These are phyloP conservation scores for Fusarium verticillioides DNA, from an alignment of 2,329 filamentous ascomycete species.

Conservation along the genomic window DNA sequence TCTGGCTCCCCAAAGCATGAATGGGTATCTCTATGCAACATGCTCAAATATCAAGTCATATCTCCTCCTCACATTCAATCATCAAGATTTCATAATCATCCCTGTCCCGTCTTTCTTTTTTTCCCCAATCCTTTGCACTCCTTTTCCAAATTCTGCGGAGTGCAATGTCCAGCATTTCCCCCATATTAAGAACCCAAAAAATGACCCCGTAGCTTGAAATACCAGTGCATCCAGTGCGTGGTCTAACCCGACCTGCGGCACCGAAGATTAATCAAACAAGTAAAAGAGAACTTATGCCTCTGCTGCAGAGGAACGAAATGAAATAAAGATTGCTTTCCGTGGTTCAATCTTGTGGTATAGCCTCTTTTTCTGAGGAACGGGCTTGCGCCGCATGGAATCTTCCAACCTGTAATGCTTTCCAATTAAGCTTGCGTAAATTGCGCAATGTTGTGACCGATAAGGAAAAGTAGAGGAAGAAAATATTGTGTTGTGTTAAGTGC, in stretches of 20 bases:
- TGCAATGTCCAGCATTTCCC: conserved; percentile 44
- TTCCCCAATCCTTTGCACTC: conserved; percentile 32
- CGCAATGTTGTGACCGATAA: conserved; percentile 22
- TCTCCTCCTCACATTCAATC: conserved; percentile 39
- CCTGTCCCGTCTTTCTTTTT: conserved; percentile 1
- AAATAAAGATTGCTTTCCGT: conserved; percentile 1
- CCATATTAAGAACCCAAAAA: conserved; percentile 27
- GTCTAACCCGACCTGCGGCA: conserved; percentile 46
- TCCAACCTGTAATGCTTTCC: conserved; percentile 41
- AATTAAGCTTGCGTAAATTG: conserved; percentile 21
- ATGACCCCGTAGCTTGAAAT: conserved; percentile 30
- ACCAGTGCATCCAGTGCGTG: conserved; percentile 46
- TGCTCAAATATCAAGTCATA: conserved; percentile 40
- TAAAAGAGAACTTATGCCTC: conserved; percentile 4
- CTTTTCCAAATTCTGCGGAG: conserved; percentile 20
- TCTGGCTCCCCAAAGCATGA: conserved; percentile 43
- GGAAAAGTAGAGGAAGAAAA: conserved; percentile 30
- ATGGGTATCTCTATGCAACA: conserved; percentile 51
- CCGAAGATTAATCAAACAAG: conserved; percentile 33
- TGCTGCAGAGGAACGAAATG: conserved; percentile 1
- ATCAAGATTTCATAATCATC: conserved; percentile 43
- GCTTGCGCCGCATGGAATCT: conserved; percentile 44
- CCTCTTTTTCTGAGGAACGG: conserved; percentile 22
- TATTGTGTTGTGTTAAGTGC: conserved; percentile 1
- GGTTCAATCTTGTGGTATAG: conserved; percentile 15